Evolutionary conservation across 441 rosid genomes (phyloP).

Genomic region (Adansonia gregorii): DNA sequence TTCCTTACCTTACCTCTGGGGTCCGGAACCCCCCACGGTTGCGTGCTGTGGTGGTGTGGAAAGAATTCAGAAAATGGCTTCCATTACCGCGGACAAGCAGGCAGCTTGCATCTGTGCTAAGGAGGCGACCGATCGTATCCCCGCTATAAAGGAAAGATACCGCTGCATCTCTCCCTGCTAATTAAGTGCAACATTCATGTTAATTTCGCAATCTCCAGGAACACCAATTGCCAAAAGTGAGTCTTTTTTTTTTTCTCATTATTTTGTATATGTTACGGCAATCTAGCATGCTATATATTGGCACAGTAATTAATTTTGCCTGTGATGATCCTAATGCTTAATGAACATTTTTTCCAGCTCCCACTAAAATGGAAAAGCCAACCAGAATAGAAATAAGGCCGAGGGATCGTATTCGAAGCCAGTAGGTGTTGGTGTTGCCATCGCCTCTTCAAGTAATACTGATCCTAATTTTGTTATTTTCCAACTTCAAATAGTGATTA

Average conservation of each 20-base stretch:
- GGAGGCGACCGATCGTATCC: constrained; percentile 28
- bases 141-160: constrained; percentile 34
- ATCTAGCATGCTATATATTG: background rate
- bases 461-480: background rate
- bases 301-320: too few relatives aligned
- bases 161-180: constrained; percentile 40
- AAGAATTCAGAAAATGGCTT: constrained; percentile 29
- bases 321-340: too few relatives aligned
- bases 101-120: constrained; percentile 26
- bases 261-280: too few relatives aligned
- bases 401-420: background rate
- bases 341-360: background rate
- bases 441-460: background rate
- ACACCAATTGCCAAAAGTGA: constrained; percentile 35
- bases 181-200: constrained; percentile 29
- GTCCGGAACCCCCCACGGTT: constrained; percentile 7
- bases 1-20: constrained; percentile 25
- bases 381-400: background rate
- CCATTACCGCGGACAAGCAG: constrained; percentile 30
- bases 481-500: background rate
- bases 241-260: background rate
- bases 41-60: constrained; percentile 41
- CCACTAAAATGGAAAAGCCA: background rate
- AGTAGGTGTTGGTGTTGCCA: background rate
- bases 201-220: constrained; percentile 38